Evolutionary conservation across 1,139 yeast genomes (phyloP), one percentile per base, ranked within the genome.

Genomic region (Wickerhamomyces sp.): DNA sequence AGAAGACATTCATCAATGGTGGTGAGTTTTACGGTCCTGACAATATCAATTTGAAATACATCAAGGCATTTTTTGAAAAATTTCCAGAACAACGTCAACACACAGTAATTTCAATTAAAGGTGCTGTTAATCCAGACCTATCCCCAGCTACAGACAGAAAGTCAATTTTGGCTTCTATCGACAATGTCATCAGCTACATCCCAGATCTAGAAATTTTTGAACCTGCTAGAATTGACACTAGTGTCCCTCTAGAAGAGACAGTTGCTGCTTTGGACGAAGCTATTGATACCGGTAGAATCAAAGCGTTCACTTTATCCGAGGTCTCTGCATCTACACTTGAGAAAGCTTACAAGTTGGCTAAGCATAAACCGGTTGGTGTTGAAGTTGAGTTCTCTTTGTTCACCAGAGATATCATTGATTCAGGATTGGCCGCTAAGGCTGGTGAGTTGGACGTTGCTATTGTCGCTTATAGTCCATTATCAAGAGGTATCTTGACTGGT

Each of bases 401-500:
- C 58, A 60, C 78, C n/a, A 70, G 72, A 32, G 84, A 80, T 27
- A 70, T 79, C 23, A 52, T 76, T 26, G 43, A 59, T 9, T 75
- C 81, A 49, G 94, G 89, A 2, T 69, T 81, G 16, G 70, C 79
- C 42, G 69, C 66, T 13, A 58, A 64, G 5, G 69, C 75, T 41
- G 63, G 59, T n/a, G 79, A 78, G 40, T 63, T 72, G 26, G 64
- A 64, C n/a, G 70, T 86, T 38, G 82, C 91, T 8, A 64, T 85
- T 25, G 62, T 83, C 42, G 86, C 89, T 19, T 86, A 87, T 59
- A 81, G 94, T 19, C 95, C 95, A 27, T 66, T 87, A 41, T 79
- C 87, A n/a, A 68, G 84, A 51, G 95, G 96, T 1, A 59, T 78
- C 38, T 68, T 87, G 40, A 79, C 93, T 7, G 93, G 91, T 38